A percentile compares a stretch with the other conserved stretches of the same genome.
Evolutionary conservation across 208 protist species (phyloP).

Genomic region (Wallacemonas rigidus): DNA sequence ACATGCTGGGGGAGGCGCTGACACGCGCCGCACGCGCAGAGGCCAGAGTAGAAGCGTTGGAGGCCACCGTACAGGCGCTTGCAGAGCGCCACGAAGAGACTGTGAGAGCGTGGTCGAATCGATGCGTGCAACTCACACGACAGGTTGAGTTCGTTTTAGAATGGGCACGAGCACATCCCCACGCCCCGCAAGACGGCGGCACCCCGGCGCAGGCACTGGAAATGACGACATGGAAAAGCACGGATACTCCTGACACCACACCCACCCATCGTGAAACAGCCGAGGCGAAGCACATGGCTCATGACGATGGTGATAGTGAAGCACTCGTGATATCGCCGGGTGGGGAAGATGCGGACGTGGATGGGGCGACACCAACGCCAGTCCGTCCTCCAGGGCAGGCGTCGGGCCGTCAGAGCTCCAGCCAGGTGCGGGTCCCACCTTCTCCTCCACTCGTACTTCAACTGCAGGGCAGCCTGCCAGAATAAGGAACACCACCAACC

Average conservation of each 20-base stretch:
- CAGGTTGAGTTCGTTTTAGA: slow-evolving; percentile 34
- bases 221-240: not conserved
- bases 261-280: too few species aligned
- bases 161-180: slow-evolving; percentile 7
- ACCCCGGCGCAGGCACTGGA: not conserved
- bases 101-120: slow-evolving; percentile 22
- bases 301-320: too few species aligned
- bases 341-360: slow-evolving; percentile 1
- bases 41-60: slow-evolving; percentile 31
- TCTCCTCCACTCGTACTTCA: slow-evolving; percentile 63
- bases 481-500: not conserved
- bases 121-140: slow-evolving; percentile 23
- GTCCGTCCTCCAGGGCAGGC: slow-evolving; percentile 16
- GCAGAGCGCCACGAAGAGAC: slow-evolving; percentile 17
- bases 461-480: slow-evolving; percentile 22
- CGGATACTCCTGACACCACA: too few species aligned
- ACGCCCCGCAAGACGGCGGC: not conserved
- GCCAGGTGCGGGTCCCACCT: slow-evolving; percentile 52
- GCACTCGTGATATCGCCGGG: too few species aligned
- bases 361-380: slow-evolving; percentile 47
- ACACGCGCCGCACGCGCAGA: slow-evolving; percentile 32
- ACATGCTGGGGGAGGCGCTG: slow-evolving; percentile 18
- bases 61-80: slow-evolving; percentile 27
- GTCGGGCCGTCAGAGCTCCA: slow-evolving; percentile 5
- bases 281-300: too few species aligned